Base-by-base conservation (phyloP, 169 alveolate genomes). In the Cryptosporidium tyzzeri region DNA sequence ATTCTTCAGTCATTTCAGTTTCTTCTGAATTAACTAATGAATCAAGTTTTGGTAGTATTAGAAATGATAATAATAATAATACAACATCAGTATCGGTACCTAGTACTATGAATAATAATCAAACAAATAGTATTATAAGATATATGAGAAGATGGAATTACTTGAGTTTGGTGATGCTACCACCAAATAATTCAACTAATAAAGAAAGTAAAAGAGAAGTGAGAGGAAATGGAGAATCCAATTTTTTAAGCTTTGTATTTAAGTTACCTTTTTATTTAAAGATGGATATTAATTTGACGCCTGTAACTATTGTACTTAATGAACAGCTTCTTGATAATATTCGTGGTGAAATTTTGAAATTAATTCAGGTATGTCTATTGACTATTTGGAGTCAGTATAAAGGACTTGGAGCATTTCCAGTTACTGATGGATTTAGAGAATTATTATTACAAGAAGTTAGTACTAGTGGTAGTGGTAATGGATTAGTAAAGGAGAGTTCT, bases 361-460 rank as follows among this genome's bases (percentile, higher is more conserved):
- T 80, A 48, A 37, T 80, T 18, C 89, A 80, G 69, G 89, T 80
- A 29, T 80, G 70, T 26, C 18, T 65, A 29, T 50, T 59, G 10
- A 80, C 89, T 23, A 59, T 31, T 26, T 80, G 89, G 89, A 80
- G 89, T 31, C 89, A 80, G 70, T 80, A 80, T 45, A 80, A 80
- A 7, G 89, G 89, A 37, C 70, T 80, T 29, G 89, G 89, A 31
- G 59, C 89, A 41, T 80, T 80, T 65, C 89, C 89, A n/a, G 35
- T 80, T 44, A 26, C 89, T 10, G 51, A 44, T 4, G 45, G 44
- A 65, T 12, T 59, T 16, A 2, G 71, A 8, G 71, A 16, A 33
- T 35, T 65, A 41, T 12, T 41, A 33, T 2, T 65, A 14, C 71
- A 65, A 37, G 71, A 65, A 39, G 71, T 23, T 41, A 41, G 48